Conservation (phyloP, 805 yeast genomes). For the Wickerhamomyces bovis region DNA sequence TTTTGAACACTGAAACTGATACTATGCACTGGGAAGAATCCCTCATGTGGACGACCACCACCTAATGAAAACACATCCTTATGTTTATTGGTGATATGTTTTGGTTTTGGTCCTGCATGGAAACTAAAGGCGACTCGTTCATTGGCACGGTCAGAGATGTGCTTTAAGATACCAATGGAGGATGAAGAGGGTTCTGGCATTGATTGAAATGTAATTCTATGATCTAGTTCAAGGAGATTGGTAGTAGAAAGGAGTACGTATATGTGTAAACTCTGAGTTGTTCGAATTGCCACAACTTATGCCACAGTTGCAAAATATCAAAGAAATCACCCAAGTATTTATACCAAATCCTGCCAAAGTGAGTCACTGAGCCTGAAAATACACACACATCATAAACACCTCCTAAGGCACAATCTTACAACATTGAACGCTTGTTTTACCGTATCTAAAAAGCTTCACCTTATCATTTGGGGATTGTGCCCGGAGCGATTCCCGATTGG, state of each 20-base stretch:
- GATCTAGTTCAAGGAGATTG: not conserved
- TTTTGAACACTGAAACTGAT: constrained; percentile 11
- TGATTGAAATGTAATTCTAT: not conserved
- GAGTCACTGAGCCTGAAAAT: not conserved
- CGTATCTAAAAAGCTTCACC: not conserved
- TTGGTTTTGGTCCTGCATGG: not conserved
- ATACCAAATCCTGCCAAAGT: not conserved
- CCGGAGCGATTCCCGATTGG: not conserved
- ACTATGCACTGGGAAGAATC: constrained; percentile 16
- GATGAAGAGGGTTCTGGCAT: not conserved
- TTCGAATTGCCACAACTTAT: too few species aligned
- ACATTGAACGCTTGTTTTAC: not conserved
- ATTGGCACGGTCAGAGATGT: not conserved
- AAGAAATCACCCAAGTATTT: not conserved
- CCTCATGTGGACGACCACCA: constrained; percentile 20
- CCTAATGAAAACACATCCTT: constrained; percentile 3
- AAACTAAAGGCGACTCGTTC: not conserved
- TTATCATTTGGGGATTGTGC: not conserved
- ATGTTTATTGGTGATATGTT: not conserved
- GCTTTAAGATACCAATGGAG: not conserved
- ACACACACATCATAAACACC: too few species aligned
- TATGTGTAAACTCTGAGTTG: too few species aligned
- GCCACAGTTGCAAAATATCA: not conserved
- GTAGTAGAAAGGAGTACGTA: too few species aligned
- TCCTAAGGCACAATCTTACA: too few species aligned